Base-by-base conservation (phyloP, 352 stramenopile genomes). In the Globisporangium yorkense region DNA sequence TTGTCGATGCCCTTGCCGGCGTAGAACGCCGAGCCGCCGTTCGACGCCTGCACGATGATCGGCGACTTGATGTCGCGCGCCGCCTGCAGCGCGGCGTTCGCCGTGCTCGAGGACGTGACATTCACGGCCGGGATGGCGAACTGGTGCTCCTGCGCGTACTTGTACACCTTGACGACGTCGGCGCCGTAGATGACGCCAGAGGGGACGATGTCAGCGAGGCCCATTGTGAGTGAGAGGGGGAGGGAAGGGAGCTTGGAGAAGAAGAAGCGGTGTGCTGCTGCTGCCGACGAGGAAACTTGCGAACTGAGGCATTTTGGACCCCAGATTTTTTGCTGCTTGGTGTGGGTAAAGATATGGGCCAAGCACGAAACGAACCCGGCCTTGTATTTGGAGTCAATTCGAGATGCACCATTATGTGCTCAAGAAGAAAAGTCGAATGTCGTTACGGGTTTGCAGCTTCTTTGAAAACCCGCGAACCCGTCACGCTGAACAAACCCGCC, bases 61-160 rank as follows among this genome's bases (percentile, higher is more conserved):
- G 96, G 96, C 55, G 84, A 95, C 69, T 98, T 96, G 78, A 98
- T 97, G 75, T 97, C 92, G 62, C 89, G 89, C 56, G 96, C 96
- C 29, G 96, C 97, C 75, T 99, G 94, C 72, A 99, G 96, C 60
- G 93, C 96, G 20, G 95, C 74, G 75, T 99, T 99, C 58, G 96
- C 93, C 56, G 96, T 98, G 73, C 88, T 96, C 41, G 91, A 97
- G 48, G 90, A 98, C 51, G 97, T 97, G 63, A 96, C 96, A 80
- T 99, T 99, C 21, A 99, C 96, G 56, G 96, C 97, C 61, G 97
- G 97, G 82, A 99, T 99, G 64, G 97, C 97, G 64, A 98, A 99
- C 61, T 86, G 87, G 80, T 97, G 70, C 67, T 96, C 80, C 71
- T 97, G 94, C 52, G 91, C 91, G 74, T 97, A 96, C 61, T 89